Base-by-base conservation (phyloP, 2,329 filamentous ascomycete species). In the Diaporthe sp. region DNA sequence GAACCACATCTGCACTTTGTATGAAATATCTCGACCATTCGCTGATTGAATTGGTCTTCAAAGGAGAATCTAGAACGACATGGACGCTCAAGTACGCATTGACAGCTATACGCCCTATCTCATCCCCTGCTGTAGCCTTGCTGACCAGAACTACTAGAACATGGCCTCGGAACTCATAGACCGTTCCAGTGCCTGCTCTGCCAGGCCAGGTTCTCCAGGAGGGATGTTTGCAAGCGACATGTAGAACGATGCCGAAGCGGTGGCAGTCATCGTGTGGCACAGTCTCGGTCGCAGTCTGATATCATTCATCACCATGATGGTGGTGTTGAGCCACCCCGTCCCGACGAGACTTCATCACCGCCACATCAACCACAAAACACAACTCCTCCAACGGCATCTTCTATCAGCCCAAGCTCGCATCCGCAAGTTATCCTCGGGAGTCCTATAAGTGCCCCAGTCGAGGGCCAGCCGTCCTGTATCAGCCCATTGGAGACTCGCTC, bases 21-120 rank as follows among this genome's bases (percentile, higher is more conserved):
- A 19, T 5, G 5, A 7, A 19, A 25, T 28, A 2, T 54, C 52
- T 30, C 5, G 25, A 40, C 35, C 6, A 42, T 22, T 9, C 22
- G 1, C 47, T 25, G 40, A 52, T 6, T 28, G 3, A 50, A 7
- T 52, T 54, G 22, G 6, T 40, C 25, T 9, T 25, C 35, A 5
- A 22, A 79, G 75, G 78, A 78, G 73, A 79, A 79, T 38, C 30
- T 78, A 54, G 76, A 73, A 60, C 77, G 78, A 13, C 78, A 79
- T 40, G 75, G 73, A 54, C 78, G 78, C 15, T 77, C 78, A 15
- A 78, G 78, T 79, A 72, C 25, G 74, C 28, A 28, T 30, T 22
- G 38, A 15, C 35, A 25, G 2, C 40, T 3, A n/a, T 4, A 57
- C 2, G 3, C 19, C 30, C 25, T 12, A 58, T 12, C 4, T 10